Base-by-base conservation (phyloP, 73 alveolate species). In the Durusdinium trenchii region DNA sequence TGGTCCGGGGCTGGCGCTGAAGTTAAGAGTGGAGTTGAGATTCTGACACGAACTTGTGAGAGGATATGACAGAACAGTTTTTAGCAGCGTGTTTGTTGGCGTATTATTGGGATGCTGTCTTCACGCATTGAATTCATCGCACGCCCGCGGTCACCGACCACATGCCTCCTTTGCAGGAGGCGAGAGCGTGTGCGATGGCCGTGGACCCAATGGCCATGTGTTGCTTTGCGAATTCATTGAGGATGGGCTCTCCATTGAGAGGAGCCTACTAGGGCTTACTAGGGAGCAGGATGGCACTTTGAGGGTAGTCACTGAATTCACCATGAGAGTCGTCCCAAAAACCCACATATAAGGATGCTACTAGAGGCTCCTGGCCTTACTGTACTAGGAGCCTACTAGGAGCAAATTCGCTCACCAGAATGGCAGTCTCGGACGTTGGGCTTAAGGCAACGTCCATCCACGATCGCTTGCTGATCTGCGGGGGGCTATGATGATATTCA, bases 181-280 rank as follows among this genome's bases (percentile, higher is more conserved):
- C 95, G 48, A 43, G 95, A 62, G 95, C 95, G 23, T 60, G 95
- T 87, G 95, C 95, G 23, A 87, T 67, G 64, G 95, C 43, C 43
- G 1, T 40, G 51, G 43, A 46, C 95, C 42, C 52, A 61, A 50
- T 30, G n/a, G n/a, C n/a, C n/a, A n/a, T n/a, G n/a, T n/a, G n/a
- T n/a, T n/a, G n/a, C n/a, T n/a, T n/a, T n/a, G n/a, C n/a, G n/a
- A n/a, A n/a, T n/a, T n/a, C n/a, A n/a, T n/a, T n/a, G n/a, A n/a
- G n/a, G n/a, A n/a, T n/a, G n/a, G n/a, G n/a, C n/a, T n/a, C n/a
- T n/a, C n/a, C n/a, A n/a, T n/a, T n/a, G n/a, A n/a, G n/a, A n/a
- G n/a, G n/a, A n/a, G n/a, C n/a, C n/a, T n/a, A n/a, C n/a, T n/a
- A n/a, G n/a, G n/a, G n/a, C n/a, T n/a, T n/a, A n/a, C n/a, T n/a